Percentiles rank a stretch among this genome's conserved stretches.
Evolutionary conservation across 371 early-diverging fungal species (phyloP).

Genomic region (Mucor lusitanicus): DNA sequence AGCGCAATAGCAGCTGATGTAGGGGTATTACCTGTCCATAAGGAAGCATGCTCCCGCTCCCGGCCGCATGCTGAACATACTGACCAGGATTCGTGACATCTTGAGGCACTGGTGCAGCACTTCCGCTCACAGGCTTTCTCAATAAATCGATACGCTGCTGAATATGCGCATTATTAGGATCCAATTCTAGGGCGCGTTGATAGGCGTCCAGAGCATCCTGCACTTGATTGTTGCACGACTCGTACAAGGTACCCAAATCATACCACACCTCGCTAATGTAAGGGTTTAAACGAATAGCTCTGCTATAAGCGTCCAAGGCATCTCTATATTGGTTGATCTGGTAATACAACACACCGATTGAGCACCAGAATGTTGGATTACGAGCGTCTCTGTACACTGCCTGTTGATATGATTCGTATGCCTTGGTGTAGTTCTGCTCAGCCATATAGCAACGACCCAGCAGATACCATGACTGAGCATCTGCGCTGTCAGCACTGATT

Average conservation of each 20-base stretch:
- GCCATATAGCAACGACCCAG: constrained; percentile 95
- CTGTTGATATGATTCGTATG: constrained; percentile 96
- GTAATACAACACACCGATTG: constrained; percentile 95
- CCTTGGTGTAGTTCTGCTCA: constrained; percentile 88
- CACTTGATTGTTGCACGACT: constrained; percentile 94
- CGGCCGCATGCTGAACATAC: constrained; percentile 23
- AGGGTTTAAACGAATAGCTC: constrained; percentile 91
- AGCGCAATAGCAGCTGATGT: background rate
- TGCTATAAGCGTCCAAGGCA: constrained; percentile 93
- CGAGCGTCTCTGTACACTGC: constrained; percentile 91
- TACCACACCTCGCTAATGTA: constrained; percentile 94
- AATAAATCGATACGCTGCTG: constrained; percentile 77
- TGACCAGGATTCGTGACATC: constrained; percentile 61
- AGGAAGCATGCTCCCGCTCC: constrained; percentile 3
- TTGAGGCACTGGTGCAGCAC: constrained; percentile 58
- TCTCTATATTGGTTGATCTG: constrained; percentile 93
- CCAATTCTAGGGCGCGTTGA: constrained; percentile 82
- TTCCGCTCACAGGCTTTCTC: constrained; percentile 30
- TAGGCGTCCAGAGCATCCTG: constrained; percentile 96
- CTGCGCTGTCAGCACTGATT: constrained; percentile 77
- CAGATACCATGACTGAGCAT: constrained; percentile 92
- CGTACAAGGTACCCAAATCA: constrained; percentile 93
- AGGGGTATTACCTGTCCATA: background rate
- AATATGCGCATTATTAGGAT: constrained; percentile 78
- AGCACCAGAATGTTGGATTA: constrained; percentile 96